Base-by-base conservation (phyloP, 495 filamentous ascomycete species). In the Rhypophila decipiens region DNA sequence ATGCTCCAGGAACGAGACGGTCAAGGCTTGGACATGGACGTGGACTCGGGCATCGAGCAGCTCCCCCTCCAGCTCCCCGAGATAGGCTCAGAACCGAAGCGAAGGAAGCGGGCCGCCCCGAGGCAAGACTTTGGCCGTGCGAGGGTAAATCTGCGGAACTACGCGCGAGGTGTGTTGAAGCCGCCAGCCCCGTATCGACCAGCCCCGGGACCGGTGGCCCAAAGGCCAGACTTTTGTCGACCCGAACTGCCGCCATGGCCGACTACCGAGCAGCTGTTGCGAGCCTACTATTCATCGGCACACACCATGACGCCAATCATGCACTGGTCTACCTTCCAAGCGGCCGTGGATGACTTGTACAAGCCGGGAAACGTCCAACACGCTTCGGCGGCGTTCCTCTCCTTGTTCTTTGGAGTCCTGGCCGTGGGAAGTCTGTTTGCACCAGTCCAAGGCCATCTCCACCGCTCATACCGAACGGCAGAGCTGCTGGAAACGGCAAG, bases 251-350 rank as follows among this genome's bases (percentile, higher is more conserved):
- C 90, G 2, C 68, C 85, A 5, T 84, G 83, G 52, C 65, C 77
- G 27, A 65, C 79, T 18, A 80, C 84, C n/a, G 88, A 95, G 53
- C 77, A 75, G 54, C 72, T 96, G n/a, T 61, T 96, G 9, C 72
- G 73, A 11, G 72, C 85, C 23, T 98, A 94, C 67, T 85, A 85
- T 57, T 65, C 73, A 12, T 84, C 82, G 19, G 73, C 88, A 34
- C 94, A 97, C 62, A 73, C 81, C 35, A 79, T 86, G 49, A 78
- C 88, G 36, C 94, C 94, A 5, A 79, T 96, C 40, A 60, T 97
- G 13, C 88, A 97, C 65, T 97, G 90, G 93, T 85, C 87, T 4
- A 83, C 75, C 7, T 95, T 98, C 57, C 70, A 79, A 44, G 69
- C 77, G 42, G 78, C 88, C 42, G 87, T 90, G 53, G 87, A 95